These are phyloP conservation scores for Metschnikowia anglica DNA, from an alignment of 805 yeast species.

Conservation along the genomic window DNA sequence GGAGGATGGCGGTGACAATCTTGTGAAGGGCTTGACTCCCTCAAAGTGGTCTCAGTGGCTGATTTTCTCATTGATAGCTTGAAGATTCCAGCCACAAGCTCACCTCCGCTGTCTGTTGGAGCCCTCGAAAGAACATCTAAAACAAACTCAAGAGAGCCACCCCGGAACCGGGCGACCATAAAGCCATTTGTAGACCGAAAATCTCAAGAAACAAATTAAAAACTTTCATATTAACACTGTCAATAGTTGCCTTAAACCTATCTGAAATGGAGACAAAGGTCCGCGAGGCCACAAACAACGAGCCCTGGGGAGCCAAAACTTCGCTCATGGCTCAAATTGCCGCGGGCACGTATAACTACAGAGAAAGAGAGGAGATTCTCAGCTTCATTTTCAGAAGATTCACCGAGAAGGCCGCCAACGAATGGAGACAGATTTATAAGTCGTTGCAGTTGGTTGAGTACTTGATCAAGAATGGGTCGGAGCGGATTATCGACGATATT, in stretches of 20 bases:
- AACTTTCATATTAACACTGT: neutral
- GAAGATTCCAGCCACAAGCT: too few species aligned
- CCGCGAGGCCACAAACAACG: conserved; percentile 96
- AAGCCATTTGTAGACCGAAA: neutral
- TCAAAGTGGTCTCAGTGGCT: too few species aligned
- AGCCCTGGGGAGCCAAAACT: conserved; percentile 97
- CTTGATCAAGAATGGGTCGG: conserved; percentile 87
- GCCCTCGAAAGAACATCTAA: too few species aligned
- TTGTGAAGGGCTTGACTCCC: too few species aligned
- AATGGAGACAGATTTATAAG: conserved; percentile 98
- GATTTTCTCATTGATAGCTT: too few species aligned
- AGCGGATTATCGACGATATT: conserved; percentile 92
- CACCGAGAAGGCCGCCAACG: conserved; percentile 93
- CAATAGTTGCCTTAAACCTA: conserved; percentile 73
- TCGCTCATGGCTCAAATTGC: conserved; percentile 94
- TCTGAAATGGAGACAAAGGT: conserved; percentile 97
- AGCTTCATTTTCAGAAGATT: conserved; percentile 82
- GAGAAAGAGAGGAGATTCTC: conserved; percentile 76
- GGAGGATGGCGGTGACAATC: too few species aligned
- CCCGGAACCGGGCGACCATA: too few species aligned
- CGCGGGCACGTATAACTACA: conserved; percentile 84
- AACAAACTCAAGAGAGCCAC: too few species aligned
- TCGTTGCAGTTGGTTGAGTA: conserved; percentile 90
- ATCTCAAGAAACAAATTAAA: neutral
- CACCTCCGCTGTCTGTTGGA: too few species aligned